phyloP scores from a whole-genome alignment of 78 protist species.

The Bigelowiella natans region DNA sequence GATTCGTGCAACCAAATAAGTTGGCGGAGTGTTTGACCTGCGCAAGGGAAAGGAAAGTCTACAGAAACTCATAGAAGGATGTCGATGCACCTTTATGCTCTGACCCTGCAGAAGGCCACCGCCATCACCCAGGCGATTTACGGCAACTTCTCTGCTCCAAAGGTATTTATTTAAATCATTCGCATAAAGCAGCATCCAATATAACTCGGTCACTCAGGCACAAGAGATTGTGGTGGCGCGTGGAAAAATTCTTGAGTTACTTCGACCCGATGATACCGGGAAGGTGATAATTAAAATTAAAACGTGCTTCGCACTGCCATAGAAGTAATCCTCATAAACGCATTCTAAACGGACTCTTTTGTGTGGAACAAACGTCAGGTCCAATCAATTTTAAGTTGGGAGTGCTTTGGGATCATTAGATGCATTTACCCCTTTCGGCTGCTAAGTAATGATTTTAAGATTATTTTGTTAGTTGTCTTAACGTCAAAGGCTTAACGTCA shows the following conservation, averaged over 20 bases:
- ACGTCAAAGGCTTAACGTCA: too few species aligned
- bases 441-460: too few species aligned
- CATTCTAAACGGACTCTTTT: neutral
- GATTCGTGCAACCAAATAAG: neutral
- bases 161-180: neutral
- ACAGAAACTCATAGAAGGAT: neutral
- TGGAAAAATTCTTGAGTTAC: slow-evolving; percentile 56
- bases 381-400: slow-evolving; percentile 37
- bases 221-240: slow-evolving; percentile 48
- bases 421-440: slow-evolving; percentile 72
- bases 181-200: neutral
- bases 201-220: neutral
- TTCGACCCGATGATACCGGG: slow-evolving; percentile 62
- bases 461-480: slow-evolving; percentile 7
- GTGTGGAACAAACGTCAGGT: neutral
- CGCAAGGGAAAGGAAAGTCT: neutral
- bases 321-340: neutral
- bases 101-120: slow-evolving; percentile 68
- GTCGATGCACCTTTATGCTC: slow-evolving; percentile 55
- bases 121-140: slow-evolving; percentile 53
- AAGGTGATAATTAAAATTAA: too few species aligned
- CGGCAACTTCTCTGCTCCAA: slow-evolving; percentile 70
- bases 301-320: neutral
- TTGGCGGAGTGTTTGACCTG: neutral
- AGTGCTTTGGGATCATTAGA: slow-evolving; percentile 76